Base-by-base conservation (phyloP, 768 basidiomycete species). In the Gautieria morchelliformis region DNA sequence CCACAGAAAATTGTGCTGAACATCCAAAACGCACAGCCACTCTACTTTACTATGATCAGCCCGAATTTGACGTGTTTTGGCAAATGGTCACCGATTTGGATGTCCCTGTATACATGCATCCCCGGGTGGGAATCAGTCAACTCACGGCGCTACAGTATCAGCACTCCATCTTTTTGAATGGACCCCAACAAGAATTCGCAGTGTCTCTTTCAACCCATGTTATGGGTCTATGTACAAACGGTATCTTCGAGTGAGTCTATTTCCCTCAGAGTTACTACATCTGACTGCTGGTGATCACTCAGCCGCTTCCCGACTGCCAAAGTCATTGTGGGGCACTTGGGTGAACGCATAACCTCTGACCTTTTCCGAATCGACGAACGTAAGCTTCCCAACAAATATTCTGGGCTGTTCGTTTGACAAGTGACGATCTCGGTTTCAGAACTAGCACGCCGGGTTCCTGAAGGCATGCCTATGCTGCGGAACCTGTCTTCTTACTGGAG, bases 21-120 rank as follows among this genome's bases (percentile, higher is more conserved):
- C 8, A n/a, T n/a, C n/a, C 19, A 19, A 11, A 24, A 32, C n/a
- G 27, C 27, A 27, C 5, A 59, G 58, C 56, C 7, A 59, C 58
- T 20, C 58, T 59, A 8, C 32, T 59, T 7, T 59, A 46, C 40
- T 59, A 59, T 27, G 58, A 59, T 46, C 54, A 54, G 35, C 52
- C 58, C n/a, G 58, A 59, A 24, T 59, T 46, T 42, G 58, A 59
- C 39, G 53, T 56, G 20, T 59, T 59, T 48, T 59, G 58, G 58
- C 9, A 54, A 49, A 59, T 46, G 41, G 58, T 56, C 2, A 41
- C 39, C 4, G 45, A 54, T 9, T 22, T 59, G 12, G 53, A 59
- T 33, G 58, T 59, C 19, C 58, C 58, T n/a, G 55, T 59, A 15
- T 59, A 59, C 44, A 30, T 59, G 41, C 58, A 59, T 48, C 58